Percentiles rank a stretch among this genome's conserved stretches.
phyloP scores from a whole-genome alignment of 1,139 yeast genomes.

The Protomyces macrosporus region DNA sequence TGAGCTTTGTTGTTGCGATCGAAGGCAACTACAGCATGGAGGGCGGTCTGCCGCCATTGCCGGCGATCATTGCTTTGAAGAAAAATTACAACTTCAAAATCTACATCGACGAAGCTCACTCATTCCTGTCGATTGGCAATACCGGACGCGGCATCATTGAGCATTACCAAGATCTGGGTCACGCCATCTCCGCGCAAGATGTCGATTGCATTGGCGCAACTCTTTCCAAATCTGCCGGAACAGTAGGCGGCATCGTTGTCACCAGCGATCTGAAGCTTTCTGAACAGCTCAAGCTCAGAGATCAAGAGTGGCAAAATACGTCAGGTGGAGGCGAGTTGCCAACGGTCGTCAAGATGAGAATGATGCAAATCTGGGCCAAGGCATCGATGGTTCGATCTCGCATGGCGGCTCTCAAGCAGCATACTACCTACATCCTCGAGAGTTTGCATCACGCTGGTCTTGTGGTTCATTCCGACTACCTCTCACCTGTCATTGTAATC shows the following conservation, averaged over 20 bases:
- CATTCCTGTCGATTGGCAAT: slow-evolving; percentile 95
- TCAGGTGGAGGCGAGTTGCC: slow-evolving; percentile 16
- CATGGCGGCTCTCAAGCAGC: slow-evolving; percentile 17
- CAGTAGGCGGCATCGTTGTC: slow-evolving; percentile 17
- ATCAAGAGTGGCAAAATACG: slow-evolving; percentile 1
- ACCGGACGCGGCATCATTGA: slow-evolving; percentile 61
- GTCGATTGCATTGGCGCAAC: slow-evolving; percentile 23
- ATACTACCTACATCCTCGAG: slow-evolving; percentile 21
- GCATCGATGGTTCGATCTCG: slow-evolving; percentile 7
- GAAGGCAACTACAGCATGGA: slow-evolving; percentile 98
- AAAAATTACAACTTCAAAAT: slow-evolving; percentile 82
- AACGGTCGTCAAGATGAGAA: slow-evolving; percentile 23
- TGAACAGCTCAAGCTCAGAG: neutral
- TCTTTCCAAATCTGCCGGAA: slow-evolving; percentile 18
- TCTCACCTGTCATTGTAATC: slow-evolving; percentile 21
- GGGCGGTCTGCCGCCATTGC: slow-evolving; percentile 87
- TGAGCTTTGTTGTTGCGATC: slow-evolving; percentile 75
- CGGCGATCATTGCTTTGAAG: slow-evolving; percentile 65
- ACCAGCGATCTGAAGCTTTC: slow-evolving; percentile 1
- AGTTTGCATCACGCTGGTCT: slow-evolving; percentile 20
- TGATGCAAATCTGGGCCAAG: slow-evolving; percentile 12
- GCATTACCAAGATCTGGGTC: slow-evolving; percentile 20
- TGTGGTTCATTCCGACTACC: slow-evolving; percentile 19
- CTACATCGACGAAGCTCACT: slow-evolving; percentile 95
- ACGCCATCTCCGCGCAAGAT: slow-evolving; percentile 5